phyloP scores from a whole-genome alignment of 371 early-diverging fungal species.

The Mortierella sp. region DNA sequence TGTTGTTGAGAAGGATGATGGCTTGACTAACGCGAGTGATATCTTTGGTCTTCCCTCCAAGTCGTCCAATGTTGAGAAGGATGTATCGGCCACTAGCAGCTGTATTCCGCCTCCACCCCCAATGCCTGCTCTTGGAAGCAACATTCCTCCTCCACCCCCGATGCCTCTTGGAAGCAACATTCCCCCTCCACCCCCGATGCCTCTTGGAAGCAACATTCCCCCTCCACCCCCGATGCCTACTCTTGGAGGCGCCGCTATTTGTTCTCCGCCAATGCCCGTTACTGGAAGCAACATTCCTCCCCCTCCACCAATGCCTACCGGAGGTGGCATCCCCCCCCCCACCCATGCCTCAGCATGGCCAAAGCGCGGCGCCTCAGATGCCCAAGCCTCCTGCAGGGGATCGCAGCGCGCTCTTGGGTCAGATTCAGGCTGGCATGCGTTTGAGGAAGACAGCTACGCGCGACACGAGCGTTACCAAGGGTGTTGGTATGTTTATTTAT shows the following conservation, averaged over 20 bases:
- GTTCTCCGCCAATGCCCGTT: slow-evolving; percentile 1
- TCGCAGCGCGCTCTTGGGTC: slow-evolving; percentile 66
- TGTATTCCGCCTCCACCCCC: slow-evolving; percentile 17
- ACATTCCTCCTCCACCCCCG: slow-evolving; percentile 17
- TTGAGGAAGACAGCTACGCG: slow-evolving; percentile 82
- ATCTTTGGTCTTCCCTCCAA: slow-evolving; percentile 7
- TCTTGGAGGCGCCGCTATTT: neutral
- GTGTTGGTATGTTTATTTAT: slow-evolving; percentile 54
- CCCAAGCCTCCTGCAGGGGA: slow-evolving; percentile 8
- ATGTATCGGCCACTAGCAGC: slow-evolving; percentile 6
- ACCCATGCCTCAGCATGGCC: slow-evolving; percentile 16
- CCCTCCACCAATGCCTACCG: slow-evolving; percentile 8
- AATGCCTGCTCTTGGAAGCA: slow-evolving; percentile 1
- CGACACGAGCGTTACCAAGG: slow-evolving; percentile 72
- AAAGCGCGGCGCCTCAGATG: too few species aligned
- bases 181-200: slow-evolving; percentile 4
- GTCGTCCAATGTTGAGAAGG: neutral
- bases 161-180: neutral
- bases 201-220: neutral
- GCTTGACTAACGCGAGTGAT: slow-evolving; percentile 8
- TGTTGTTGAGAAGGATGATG: slow-evolving; percentile 51
- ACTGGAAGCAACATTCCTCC: neutral
- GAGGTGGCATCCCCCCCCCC: slow-evolving; percentile 3
- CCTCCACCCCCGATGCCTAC: slow-evolving; percentile 4
- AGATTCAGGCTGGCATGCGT: slow-evolving; percentile 79